These are phyloP conservation scores for Bathelium albidoporum DNA, from an alignment of 495 filamentous ascomycete species.

Conservation along the genomic window DNA sequence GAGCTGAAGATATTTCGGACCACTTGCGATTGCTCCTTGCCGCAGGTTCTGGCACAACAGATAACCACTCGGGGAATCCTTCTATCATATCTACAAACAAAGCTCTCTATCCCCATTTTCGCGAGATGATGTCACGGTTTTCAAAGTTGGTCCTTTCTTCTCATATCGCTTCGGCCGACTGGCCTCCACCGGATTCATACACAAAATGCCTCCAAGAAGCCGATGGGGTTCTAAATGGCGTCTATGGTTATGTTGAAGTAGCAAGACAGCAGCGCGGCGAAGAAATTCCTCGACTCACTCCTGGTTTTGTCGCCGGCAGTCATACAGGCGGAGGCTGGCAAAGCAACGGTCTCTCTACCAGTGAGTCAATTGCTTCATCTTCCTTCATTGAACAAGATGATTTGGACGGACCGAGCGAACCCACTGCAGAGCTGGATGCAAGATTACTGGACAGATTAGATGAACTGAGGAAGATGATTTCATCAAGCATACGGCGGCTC, in stretches of 20 bases:
- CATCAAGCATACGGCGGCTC: constrained; percentile 68
- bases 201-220: constrained; percentile 93
- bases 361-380: constrained; percentile 58
- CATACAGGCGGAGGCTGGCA: constrained; percentile 82
- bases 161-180: constrained; percentile 94
- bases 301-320: constrained; percentile 82
- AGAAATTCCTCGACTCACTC: constrained; percentile 75
- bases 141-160: constrained; percentile 96
- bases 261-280: constrained; percentile 85
- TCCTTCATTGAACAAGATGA: constrained; percentile 74
- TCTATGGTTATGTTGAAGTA: constrained; percentile 92
- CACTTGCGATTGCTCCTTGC: constrained; percentile 87
- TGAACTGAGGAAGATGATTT: constrained; percentile 67
- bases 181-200: constrained; percentile 73
- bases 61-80: constrained; percentile 96
- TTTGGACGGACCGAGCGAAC: constrained; percentile 59
- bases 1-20: constrained; percentile 94
- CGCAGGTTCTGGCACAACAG: constrained; percentile 90
- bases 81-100: constrained; percentile 99
- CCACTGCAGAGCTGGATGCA: constrained; percentile 59
- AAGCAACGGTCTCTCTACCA: constrained; percentile 66
- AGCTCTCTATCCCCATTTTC: constrained; percentile 88
- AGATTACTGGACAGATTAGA: constrained; percentile 74
- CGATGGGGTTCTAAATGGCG: constrained; percentile 84
- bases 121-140: constrained; percentile 99